Evolutionary conservation across 352 stramenopile genomes (phyloP).

Genomic region (Pythium apleroticum): DNA sequence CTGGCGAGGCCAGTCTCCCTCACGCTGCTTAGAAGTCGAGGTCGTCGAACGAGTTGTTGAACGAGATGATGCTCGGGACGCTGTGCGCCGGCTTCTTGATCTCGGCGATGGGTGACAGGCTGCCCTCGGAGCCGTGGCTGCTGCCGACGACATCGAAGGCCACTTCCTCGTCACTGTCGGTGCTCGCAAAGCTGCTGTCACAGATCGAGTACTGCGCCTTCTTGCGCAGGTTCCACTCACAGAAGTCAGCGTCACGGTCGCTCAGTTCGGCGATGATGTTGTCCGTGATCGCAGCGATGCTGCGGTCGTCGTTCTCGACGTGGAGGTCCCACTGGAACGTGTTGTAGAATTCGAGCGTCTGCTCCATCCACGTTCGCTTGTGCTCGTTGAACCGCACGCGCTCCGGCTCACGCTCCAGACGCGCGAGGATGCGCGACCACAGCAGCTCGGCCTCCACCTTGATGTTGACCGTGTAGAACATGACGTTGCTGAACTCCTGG

Average conservation of each 20-base stretch:
- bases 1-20: background rate
- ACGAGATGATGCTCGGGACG: slow-evolving; percentile 63
- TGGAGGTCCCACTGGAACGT: slow-evolving; percentile 76
- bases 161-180: slow-evolving; percentile 76
- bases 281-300: slow-evolving; percentile 50
- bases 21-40: slow-evolving; percentile 27
- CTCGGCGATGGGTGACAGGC: slow-evolving; percentile 21
- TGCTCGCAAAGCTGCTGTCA: slow-evolving; percentile 55
- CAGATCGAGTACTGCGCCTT: slow-evolving; percentile 35
- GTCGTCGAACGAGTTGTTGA: slow-evolving; percentile 55
- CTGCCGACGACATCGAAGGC: slow-evolving; percentile 30
- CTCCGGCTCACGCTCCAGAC: slow-evolving; percentile 68
- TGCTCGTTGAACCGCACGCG: slow-evolving; percentile 80
- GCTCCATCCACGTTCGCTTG: slow-evolving; percentile 84
- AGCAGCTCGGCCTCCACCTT: slow-evolving; percentile 72
- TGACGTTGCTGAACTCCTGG: slow-evolving; percentile 61
- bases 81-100: slow-evolving; percentile 10
- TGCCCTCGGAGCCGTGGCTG: slow-evolving; percentile 10
- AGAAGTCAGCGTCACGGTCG: slow-evolving; percentile 64
- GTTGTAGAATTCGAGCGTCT: slow-evolving; percentile 81
- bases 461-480: slow-evolving; percentile 87
- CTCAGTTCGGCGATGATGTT: slow-evolving; percentile 49
- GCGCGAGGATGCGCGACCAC: slow-evolving; percentile 70
- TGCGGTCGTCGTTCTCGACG: slow-evolving; percentile 63
- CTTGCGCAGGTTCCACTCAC: slow-evolving; percentile 57